Conservation (phyloP, 179 eudicot species). For the Corrigiola litoralis region DNA sequence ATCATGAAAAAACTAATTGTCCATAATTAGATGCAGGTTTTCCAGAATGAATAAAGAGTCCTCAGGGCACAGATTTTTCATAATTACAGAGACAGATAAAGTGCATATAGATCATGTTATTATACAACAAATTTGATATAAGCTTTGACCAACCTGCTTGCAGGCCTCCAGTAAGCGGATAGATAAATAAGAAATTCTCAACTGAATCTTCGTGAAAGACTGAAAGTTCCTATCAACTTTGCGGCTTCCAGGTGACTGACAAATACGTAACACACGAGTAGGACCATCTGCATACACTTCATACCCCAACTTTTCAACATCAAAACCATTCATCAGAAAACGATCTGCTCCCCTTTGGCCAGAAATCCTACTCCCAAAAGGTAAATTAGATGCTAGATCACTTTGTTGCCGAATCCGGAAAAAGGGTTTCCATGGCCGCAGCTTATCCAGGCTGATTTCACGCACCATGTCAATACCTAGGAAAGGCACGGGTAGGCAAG, state of each 20-base stretch:
- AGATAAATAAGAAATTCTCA: constrained; percentile 64
- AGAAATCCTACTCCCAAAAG: constrained; percentile 37
- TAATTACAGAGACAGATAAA: too few relatives aligned
- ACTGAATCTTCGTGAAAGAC: constrained; percentile 53
- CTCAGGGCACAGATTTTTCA: too few relatives aligned
- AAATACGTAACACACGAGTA: constrained; percentile 82
- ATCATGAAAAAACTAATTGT: too few relatives aligned
- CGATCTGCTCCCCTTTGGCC: constrained; percentile 29
- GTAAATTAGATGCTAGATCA: constrained; percentile 49
- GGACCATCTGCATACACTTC: constrained; percentile 88
- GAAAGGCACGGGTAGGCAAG: neutral
- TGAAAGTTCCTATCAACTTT: constrained; percentile 35
- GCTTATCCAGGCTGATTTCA: constrained; percentile 93
- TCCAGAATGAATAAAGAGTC: too few relatives aligned
- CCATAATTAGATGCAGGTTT: too few relatives aligned
- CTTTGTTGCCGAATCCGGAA: constrained; percentile 52
- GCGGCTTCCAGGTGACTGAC: constrained; percentile 48
- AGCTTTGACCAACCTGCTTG: constrained; percentile 49
- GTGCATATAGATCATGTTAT: too few relatives aligned
- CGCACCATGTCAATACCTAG: constrained; percentile 59
- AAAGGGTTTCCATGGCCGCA: constrained; percentile 88
- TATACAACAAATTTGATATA: too few relatives aligned
- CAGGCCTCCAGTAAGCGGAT: constrained; percentile 56
- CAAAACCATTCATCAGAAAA: constrained; percentile 35
- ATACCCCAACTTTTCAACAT: constrained; percentile 62